phyloP scores from a whole-genome alignment of 208 protist species.

The Wallacemonas sp. region DNA sequence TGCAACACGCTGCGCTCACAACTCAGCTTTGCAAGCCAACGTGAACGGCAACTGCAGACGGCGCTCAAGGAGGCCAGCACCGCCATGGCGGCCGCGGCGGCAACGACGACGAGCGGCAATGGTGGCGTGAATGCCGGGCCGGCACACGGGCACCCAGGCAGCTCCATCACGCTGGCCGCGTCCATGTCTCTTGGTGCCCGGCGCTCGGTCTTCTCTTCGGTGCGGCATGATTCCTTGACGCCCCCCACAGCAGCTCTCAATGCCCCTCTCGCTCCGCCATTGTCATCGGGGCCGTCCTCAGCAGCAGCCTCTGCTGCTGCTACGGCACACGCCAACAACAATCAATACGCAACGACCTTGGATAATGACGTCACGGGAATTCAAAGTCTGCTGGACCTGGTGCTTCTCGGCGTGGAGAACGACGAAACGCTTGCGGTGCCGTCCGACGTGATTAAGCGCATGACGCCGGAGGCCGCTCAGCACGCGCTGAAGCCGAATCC shows the following conservation, averaged over 20 bases:
- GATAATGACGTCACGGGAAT: conserved; percentile 54
- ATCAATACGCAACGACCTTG: not conserved
- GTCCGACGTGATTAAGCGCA: conserved; percentile 23
- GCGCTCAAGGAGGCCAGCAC: conserved; percentile 11
- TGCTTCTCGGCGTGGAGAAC: conserved; percentile 82
- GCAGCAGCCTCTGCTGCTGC: too few relatives aligned
- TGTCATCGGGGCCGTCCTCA: too few relatives aligned
- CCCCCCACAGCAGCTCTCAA: not conserved
- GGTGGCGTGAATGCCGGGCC: not conserved
- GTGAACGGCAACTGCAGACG: conserved; percentile 36
- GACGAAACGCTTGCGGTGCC: conserved; percentile 49
- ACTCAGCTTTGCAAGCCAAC: conserved; percentile 49
- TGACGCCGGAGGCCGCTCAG: conserved; percentile 13
- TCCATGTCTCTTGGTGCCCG: conserved; percentile 1
- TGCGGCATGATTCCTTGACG: not conserved
- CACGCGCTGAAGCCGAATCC: conserved; percentile 35
- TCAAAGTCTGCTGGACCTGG: conserved; percentile 83
- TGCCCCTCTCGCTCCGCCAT: too few relatives aligned
- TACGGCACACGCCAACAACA: not conserved
- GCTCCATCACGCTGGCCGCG: not conserved
- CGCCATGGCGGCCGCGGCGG: conserved; percentile 1
- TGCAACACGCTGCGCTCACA: conserved; percentile 80
- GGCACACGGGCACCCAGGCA: not conserved
- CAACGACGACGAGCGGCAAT: conserved; percentile 2
- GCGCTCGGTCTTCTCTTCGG: conserved; percentile 3